A percentile compares a stretch with the other conserved stretches of the same genome.
Conservation (phyloP, 2,329 filamentous ascomycete genomes). For the Lomentospora prolificans region DNA sequence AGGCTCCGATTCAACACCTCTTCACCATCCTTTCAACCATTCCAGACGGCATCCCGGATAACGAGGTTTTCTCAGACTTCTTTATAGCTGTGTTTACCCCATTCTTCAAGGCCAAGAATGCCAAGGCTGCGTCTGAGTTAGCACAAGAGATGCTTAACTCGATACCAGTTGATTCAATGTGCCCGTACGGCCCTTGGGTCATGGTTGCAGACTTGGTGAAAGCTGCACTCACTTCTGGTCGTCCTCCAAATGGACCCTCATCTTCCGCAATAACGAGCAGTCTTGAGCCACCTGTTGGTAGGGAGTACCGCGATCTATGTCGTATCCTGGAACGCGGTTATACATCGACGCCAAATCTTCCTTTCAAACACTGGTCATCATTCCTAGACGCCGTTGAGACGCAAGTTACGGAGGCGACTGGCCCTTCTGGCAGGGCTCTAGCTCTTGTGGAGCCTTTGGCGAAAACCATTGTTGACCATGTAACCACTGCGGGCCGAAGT, state of each 20-base stretch:
- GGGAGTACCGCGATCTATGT: slow-evolving; percentile 60
- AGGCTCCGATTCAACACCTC: slow-evolving; percentile 56
- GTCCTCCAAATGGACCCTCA: slow-evolving; percentile 12
- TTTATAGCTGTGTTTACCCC: slow-evolving; percentile 44
- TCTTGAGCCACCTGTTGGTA: slow-evolving; percentile 34
- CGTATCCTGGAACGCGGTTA: slow-evolving; percentile 58
- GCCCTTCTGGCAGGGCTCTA: slow-evolving; percentile 56
- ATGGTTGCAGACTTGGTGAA: slow-evolving; percentile 31
- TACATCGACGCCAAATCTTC: slow-evolving; percentile 35
- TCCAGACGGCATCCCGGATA: slow-evolving; percentile 36
- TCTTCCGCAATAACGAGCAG: slow-evolving; percentile 19
- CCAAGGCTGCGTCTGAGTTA: slow-evolving; percentile 33
- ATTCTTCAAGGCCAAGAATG: slow-evolving; percentile 43
- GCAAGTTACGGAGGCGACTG: slow-evolving; percentile 51
- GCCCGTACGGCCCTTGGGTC: slow-evolving; percentile 41
- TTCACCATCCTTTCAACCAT: slow-evolving; percentile 48
- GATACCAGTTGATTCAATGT: slow-evolving; percentile 32
- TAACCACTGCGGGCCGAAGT: neutral
- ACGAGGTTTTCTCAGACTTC: slow-evolving; percentile 34
- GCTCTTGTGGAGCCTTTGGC: slow-evolving; percentile 64
- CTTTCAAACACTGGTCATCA: slow-evolving; percentile 35
- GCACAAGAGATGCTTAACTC: slow-evolving; percentile 41
- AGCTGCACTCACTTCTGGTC: slow-evolving; percentile 32
- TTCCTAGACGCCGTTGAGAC: slow-evolving; percentile 49
- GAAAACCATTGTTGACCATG: slow-evolving; percentile 25